Conservation (phyloP, 1,284 basidiomycete species). For the Rhodotorula glutinis region DNA sequence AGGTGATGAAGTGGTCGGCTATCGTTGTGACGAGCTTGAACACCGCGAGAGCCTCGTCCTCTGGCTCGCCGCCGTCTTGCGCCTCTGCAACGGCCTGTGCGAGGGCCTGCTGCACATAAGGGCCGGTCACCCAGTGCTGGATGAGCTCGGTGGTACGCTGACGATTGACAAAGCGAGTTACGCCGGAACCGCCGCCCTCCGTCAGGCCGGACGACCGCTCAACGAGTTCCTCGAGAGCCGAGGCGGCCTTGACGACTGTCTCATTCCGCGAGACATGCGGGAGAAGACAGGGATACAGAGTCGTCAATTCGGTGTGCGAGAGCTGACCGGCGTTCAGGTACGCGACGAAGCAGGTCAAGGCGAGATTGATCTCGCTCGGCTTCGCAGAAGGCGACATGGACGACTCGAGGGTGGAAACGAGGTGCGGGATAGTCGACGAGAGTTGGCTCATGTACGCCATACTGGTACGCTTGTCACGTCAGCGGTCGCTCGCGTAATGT, state of each 20-base stretch:
- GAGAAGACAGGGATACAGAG: constrained; percentile 42
- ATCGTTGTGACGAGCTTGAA: constrained; percentile 31
- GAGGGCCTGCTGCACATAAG: constrained; percentile 11
- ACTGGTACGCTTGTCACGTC: constrained; percentile 6
- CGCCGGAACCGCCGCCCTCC: constrained; percentile 11
- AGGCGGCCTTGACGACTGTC: constrained; percentile 34
- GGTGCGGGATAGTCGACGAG: constrained; percentile 29
- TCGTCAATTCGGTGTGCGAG: constrained; percentile 24
- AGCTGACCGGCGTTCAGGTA: constrained; percentile 39
- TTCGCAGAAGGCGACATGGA: constrained; percentile 18
- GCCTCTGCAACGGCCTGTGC: constrained; percentile 18
- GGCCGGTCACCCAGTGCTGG: constrained; percentile 25
- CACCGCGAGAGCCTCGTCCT: constrained; percentile 32
- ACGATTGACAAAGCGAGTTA: constrained; percentile 39
- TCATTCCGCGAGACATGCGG: constrained; percentile 21
- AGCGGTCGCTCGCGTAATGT: neutral
- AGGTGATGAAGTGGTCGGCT: constrained; percentile 29
- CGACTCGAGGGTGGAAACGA: constrained; percentile 35
- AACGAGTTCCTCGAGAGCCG: constrained; percentile 42
- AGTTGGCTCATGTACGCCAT: constrained; percentile 37
- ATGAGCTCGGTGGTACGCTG: constrained; percentile 31
- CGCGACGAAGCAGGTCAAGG: constrained; percentile 32
- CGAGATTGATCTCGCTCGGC: constrained; percentile 21
- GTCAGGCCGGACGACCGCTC: constrained; percentile 32
- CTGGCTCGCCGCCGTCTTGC: constrained; percentile 14